Conservation (phyloP, 2,329 filamentous ascomycete species). For the Verticillium longisporum region DNA sequence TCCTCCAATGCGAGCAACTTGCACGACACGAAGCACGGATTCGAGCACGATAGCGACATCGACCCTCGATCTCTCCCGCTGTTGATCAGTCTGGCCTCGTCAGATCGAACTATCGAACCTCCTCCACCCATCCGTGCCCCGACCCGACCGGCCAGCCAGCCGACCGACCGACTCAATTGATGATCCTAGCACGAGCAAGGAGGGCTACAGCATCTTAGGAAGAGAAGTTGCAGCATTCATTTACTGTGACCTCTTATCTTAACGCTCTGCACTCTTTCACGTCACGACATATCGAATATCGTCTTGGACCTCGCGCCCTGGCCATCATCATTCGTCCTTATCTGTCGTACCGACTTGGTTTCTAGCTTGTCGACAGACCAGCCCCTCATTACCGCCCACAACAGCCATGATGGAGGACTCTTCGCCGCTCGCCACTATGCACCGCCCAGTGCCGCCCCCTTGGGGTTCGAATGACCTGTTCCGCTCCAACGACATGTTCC, state of each 20-base stretch:
- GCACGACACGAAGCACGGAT: not conserved
- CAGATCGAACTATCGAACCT: not conserved
- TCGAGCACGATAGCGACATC: not conserved
- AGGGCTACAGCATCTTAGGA: conserved; percentile 4
- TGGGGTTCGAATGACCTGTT: conserved; percentile 53
- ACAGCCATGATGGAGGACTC: conserved; percentile 72
- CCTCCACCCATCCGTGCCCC: not conserved
- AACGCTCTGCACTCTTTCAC: conserved; percentile 9
- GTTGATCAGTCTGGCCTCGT: not conserved
- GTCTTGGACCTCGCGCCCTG: conserved; percentile 7
- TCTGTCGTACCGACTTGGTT: conserved; percentile 1
- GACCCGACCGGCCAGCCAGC: not conserved
- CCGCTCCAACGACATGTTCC: conserved; percentile 28
- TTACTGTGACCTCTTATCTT: conserved; percentile 17
- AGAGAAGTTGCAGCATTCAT: conserved; percentile 23
- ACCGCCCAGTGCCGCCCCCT: conserved; percentile 59
- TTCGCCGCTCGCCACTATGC: conserved; percentile 89
- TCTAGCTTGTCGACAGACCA: conserved; percentile 4
- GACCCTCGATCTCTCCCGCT: not conserved
- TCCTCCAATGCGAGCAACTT: conserved; percentile 1
- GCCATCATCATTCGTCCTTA: conserved; percentile 1
- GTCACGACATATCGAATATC: conserved; percentile 19
- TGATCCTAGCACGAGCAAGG: not conserved
- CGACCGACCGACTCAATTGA: not conserved
- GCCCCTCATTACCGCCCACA: not conserved